These are phyloP conservation scores for Epichloe hybrida DNA, from an alignment of 2,329 filamentous ascomycete genomes.

Conservation along the genomic window DNA sequence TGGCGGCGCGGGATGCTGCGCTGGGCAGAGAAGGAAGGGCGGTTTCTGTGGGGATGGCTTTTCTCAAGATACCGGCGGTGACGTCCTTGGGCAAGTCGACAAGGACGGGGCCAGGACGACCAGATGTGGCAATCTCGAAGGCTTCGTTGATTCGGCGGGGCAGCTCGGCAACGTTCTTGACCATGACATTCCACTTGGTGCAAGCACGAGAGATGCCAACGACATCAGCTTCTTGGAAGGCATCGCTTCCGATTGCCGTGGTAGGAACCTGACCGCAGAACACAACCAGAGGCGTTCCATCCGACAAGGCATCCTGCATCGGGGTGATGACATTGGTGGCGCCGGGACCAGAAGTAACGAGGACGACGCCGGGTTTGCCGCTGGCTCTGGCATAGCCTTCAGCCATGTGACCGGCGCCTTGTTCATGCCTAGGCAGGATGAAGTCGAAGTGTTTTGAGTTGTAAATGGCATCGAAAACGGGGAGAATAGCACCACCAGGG, in stretches of 20 bases:
- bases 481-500: slow-evolving; percentile 89
- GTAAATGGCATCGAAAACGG: slow-evolving; percentile 97
- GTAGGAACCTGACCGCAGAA: slow-evolving; percentile 91
- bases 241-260: slow-evolving; percentile 81
- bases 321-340: slow-evolving; percentile 95
- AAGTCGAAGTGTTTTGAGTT: slow-evolving; percentile 97
- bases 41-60: slow-evolving; percentile 66
- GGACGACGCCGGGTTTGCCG: slow-evolving; percentile 85
- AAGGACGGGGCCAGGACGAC: slow-evolving; percentile 83
- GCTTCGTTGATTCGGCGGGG: slow-evolving; percentile 93
- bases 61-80: slow-evolving; percentile 70
- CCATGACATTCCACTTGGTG: slow-evolving; percentile 99
- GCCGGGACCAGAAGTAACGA: slow-evolving; percentile 92
- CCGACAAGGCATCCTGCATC: slow-evolving; percentile 89
- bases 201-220: slow-evolving; percentile 87
- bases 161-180: slow-evolving; percentile 86
- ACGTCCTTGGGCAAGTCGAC: slow-evolving; percentile 96
- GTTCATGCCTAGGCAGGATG: slow-evolving; percentile 87
- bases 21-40: slow-evolving; percentile 70
- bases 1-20: slow-evolving; percentile 70
- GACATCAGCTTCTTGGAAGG: slow-evolving; percentile 93
- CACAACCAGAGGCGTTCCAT: slow-evolving; percentile 91
- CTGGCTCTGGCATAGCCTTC: slow-evolving; percentile 91
- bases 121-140: slow-evolving; percentile 93
- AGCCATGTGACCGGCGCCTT: slow-evolving; percentile 97